Conservation (phyloP, 306 rosid species). For the Luffa aegyptiaca region DNA sequence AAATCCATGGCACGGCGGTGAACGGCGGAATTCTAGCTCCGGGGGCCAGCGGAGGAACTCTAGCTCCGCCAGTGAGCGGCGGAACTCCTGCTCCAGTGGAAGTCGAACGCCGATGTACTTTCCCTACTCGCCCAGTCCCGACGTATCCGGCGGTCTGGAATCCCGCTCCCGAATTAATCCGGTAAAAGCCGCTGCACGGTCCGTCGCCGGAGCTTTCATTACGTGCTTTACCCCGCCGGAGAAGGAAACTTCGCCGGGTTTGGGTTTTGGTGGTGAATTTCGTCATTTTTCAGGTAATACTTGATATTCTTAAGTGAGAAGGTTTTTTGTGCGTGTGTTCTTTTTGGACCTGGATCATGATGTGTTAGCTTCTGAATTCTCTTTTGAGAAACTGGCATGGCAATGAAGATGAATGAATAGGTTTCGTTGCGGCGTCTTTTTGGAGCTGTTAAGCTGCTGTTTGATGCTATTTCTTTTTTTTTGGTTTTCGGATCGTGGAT, state of each 20-base stretch:
- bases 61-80: slow-evolving; percentile 25
- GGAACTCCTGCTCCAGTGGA: slow-evolving; percentile 23
- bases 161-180: slow-evolving; percentile 28
- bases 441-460: background rate
- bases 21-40: slow-evolving; percentile 29
- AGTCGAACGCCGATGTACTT: slow-evolving; percentile 21
- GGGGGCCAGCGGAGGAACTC: slow-evolving; percentile 21
- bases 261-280: slow-evolving; percentile 32
- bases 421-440: background rate
- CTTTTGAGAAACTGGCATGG: background rate
- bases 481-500: background rate
- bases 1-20: slow-evolving; percentile 4
- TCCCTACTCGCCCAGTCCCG: slow-evolving; percentile 29
- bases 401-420: background rate
- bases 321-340: background rate
- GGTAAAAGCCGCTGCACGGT: slow-evolving; percentile 38
- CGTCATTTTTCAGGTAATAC: slow-evolving; percentile 38
- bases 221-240: slow-evolving; percentile 76
- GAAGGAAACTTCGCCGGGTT: slow-evolving; percentile 23
- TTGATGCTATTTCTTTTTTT: background rate
- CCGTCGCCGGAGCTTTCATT: slow-evolving; percentile 44
- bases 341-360: background rate
- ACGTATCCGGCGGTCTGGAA: slow-evolving; percentile 10
- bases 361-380: background rate
- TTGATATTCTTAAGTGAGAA: background rate